Evolutionary conservation across 495 filamentous ascomycete genomes (phyloP).

Genomic region (Hypoxylon rickii): DNA sequence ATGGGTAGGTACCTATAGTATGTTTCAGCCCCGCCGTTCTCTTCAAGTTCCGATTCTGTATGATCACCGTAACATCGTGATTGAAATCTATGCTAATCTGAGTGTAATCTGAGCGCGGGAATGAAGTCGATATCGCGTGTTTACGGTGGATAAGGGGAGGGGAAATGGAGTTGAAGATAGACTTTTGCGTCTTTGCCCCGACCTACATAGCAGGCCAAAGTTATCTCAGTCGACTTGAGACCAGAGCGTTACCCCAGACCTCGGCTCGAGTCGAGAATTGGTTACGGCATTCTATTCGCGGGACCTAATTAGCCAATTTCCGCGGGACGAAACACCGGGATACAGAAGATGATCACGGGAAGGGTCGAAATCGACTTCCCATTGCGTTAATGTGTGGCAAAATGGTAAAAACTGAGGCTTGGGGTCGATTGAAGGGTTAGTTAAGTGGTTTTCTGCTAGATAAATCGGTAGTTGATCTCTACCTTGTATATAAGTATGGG

Average conservation of each 20-base stretch:
- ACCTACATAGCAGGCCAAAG: too few relatives aligned
- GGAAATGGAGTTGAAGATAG: conserved; percentile 1
- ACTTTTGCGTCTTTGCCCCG: too few relatives aligned
- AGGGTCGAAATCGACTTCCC: background rate
- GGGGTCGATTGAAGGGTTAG: background rate
- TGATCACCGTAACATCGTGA: conserved; percentile 1
- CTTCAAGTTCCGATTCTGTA: background rate
- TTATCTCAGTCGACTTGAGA: too few relatives aligned
- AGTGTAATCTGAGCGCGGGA: background rate
- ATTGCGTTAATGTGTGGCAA: background rate
- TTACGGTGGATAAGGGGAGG: background rate
- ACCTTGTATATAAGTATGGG: background rate
- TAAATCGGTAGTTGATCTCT: conserved; percentile 1
- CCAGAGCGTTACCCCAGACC: conserved; percentile 4
- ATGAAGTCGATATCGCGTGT: conserved; percentile 5
- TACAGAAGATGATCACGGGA: background rate
- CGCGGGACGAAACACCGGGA: conserved; percentile 2
- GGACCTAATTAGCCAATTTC: conserved; percentile 10
- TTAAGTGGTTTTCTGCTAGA: background rate
- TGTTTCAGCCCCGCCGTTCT: too few relatives aligned
- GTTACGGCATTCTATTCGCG: conserved; percentile 12
- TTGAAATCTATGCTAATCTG: conserved; percentile 9
- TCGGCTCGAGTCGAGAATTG: conserved; percentile 3
- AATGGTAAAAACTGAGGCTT: background rate
- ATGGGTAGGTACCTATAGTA: too few relatives aligned